Conservation (phyloP, 768 basidiomycete species). For the Termitomyces sp. region DNA sequence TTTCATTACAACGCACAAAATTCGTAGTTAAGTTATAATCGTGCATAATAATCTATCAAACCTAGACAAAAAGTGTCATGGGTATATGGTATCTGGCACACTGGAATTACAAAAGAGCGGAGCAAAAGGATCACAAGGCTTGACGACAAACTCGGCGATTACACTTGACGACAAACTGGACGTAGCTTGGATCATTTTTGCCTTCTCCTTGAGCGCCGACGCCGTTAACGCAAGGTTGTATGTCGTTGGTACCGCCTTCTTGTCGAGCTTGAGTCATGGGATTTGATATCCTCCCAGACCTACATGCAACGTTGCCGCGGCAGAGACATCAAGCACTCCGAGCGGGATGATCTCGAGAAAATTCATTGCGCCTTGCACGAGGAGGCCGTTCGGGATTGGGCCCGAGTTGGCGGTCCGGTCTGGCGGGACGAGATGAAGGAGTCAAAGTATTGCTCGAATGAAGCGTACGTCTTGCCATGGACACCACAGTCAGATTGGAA, state of each 20-base stretch:
- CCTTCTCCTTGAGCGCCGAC: conserved; percentile 14
- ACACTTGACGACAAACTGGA: neutral
- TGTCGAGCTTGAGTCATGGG: conserved; percentile 62
- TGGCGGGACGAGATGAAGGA: conserved; percentile 51
- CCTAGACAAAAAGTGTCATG: neutral
- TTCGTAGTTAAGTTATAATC: no score
- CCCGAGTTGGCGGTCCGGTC: conserved; percentile 62
- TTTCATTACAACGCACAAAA: no score
- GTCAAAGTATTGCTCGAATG: conserved; percentile 52
- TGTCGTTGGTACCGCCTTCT: conserved; percentile 47
- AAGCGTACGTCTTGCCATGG: conserved; percentile 52
- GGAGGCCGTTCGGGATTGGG: conserved; percentile 49
- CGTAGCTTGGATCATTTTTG: neutral
- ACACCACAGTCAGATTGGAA: conserved; percentile 55
- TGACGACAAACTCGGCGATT: neutral
- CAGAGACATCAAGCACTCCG: conserved; percentile 49
- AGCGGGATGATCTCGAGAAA: conserved; percentile 58
- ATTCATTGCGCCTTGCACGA: conserved; percentile 54
- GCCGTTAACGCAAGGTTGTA: conserved; percentile 35
- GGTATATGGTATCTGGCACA: no score
- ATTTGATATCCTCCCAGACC: conserved; percentile 56
- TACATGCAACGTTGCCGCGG: conserved; percentile 45
- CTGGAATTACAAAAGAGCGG: neutral
- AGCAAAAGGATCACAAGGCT: neutral
- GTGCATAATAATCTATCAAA: no score